These are phyloP conservation scores for Tuber indicum DNA, from an alignment of 495 filamentous ascomycete genomes.

Conservation along the genomic window DNA sequence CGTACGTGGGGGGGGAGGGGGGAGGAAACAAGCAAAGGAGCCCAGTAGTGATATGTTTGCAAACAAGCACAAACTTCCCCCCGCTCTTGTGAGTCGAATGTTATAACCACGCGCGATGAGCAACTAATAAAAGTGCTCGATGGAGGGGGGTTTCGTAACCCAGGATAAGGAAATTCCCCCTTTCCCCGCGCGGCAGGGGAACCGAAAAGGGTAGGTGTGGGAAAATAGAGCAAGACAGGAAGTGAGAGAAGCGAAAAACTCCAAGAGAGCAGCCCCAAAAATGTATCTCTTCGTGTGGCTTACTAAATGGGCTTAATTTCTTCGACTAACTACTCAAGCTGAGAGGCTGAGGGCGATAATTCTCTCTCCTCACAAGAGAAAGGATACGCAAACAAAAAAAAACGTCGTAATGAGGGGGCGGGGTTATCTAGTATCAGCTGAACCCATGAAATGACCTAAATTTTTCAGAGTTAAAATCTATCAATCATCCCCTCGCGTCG, in stretches of 20 bases:
- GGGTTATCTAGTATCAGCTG: background rate
- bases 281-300: background rate
- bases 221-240: conserved; percentile 3
- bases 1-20: background rate
- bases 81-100: conserved; percentile 1
- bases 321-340: conserved; percentile 1
- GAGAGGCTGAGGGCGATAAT: conserved; percentile 1
- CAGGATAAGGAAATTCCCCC: background rate
- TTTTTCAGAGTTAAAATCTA: conserved; percentile 2
- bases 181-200: conserved; percentile 6
- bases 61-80: background rate
- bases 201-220: conserved; percentile 4
- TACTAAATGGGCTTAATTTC: conserved; percentile 1
- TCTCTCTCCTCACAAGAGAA: conserved; percentile 1
- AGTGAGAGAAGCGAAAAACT: background rate
- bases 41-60: background rate
- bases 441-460: conserved; percentile 6
- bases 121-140: conserved; percentile 4
- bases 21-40: background rate
- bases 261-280: background rate
- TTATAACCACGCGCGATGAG: conserved; percentile 3
- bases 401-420: conserved; percentile 5
- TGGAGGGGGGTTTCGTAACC: conserved; percentile 1
- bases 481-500: background rate
- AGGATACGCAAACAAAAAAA: conserved; percentile 4